Conservation (phyloP, 164 flowering plant species). For the Nymphaea thermarum region DNA sequence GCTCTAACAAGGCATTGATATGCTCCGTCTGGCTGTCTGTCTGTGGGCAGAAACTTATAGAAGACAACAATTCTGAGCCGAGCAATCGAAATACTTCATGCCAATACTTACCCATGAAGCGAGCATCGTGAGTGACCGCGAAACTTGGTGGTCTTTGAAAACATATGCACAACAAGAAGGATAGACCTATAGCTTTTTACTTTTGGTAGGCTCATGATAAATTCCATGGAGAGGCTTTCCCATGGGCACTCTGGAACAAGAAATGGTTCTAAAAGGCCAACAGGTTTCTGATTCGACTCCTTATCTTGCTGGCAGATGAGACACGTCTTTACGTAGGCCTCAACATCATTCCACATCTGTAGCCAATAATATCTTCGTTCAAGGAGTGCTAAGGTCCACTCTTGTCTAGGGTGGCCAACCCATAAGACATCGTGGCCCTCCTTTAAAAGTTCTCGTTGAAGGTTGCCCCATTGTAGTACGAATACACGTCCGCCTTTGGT, state of each 20-base stretch:
- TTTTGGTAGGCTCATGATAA: background rate
- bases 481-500: background rate
- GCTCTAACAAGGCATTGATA: background rate
- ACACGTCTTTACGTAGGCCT: slow-evolving; percentile 1
- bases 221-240: slow-evolving; percentile 7
- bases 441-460: background rate
- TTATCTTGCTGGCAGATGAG: slow-evolving; percentile 2
- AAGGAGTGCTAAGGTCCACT: background rate
- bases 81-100: background rate
- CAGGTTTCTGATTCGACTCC: background rate
- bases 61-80: background rate
- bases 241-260: background rate
- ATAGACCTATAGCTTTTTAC: background rate
- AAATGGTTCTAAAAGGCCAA: slow-evolving; percentile 3
- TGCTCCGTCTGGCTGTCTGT: background rate
- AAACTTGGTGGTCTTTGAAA: too few species aligned
- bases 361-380: background rate
- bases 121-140: background rate
- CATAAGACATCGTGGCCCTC: slow-evolving; percentile 1
- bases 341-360: background rate
- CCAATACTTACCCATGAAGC: slow-evolving; percentile 3
- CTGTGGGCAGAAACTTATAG: slow-evolving; percentile 2
- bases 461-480: background rate
- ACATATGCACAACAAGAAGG: background rate
- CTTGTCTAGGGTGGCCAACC: background rate